A percentile compares a stretch with the other conserved stretches of the same genome.
phyloP scores from a whole-genome alignment of 108 stramenopile genomes.

The Fragilaria crotonensis region DNA sequence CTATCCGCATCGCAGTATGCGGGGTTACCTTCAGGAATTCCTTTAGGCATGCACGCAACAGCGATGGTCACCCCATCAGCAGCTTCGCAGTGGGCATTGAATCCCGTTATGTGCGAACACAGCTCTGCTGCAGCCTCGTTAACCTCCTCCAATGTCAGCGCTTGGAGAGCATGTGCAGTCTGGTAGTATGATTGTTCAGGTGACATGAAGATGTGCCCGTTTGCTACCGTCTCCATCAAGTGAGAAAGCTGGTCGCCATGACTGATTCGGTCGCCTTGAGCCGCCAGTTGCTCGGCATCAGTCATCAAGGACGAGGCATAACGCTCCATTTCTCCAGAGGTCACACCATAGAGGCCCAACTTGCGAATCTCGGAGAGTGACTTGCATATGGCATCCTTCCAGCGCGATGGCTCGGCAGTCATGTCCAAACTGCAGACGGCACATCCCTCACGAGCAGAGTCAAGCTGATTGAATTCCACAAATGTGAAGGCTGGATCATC shows the following conservation, averaged over 20 bases:
- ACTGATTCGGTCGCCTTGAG: slow-evolving; percentile 88
- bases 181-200: slow-evolving; percentile 84
- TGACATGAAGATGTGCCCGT: slow-evolving; percentile 96
- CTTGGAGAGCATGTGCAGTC: slow-evolving; percentile 80
- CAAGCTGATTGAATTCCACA: slow-evolving; percentile 97
- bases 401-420: slow-evolving; percentile 87
- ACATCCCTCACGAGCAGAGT: slow-evolving; percentile 94
- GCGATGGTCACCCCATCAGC: slow-evolving; percentile 64
- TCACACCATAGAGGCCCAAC: slow-evolving; percentile 87
- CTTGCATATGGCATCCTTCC: slow-evolving; percentile 89
- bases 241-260: slow-evolving; percentile 91
- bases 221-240: slow-evolving; percentile 95
- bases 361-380: slow-evolving; percentile 89
- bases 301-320: slow-evolving; percentile 89
- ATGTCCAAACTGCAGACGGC: slow-evolving; percentile 95
- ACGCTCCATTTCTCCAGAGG: slow-evolving; percentile 86
- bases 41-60: slow-evolving; percentile 78
- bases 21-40: slow-evolving; percentile 29
- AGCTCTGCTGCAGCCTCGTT: slow-evolving; percentile 87
- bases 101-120: slow-evolving; percentile 84
- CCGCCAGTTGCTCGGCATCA: slow-evolving; percentile 90
- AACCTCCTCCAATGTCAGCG: slow-evolving; percentile 90
- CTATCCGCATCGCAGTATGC: slow-evolving; percentile 60
- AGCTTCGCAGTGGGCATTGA: slow-evolving; percentile 58
- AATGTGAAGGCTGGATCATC: slow-evolving; percentile 95